Evolutionary conservation across 331 rosid genomes (phyloP).

Genomic region (Spiraea crenata): DNA sequence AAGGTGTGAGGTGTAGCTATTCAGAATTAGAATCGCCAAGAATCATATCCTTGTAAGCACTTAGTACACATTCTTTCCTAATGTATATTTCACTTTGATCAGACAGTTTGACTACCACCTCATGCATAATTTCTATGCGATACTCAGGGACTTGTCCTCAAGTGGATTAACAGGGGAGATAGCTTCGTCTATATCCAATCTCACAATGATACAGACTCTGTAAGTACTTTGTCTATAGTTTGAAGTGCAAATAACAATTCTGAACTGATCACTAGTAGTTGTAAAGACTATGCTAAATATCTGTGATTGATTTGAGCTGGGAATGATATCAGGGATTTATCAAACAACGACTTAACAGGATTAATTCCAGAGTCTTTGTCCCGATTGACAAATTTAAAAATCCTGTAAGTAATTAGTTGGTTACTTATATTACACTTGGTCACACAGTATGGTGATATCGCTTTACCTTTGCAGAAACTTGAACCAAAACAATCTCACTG

Average conservation of each 20-base stretch:
- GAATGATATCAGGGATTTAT: constrained; percentile 25
- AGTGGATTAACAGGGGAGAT: constrained; percentile 27
- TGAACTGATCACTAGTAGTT: too few species aligned
- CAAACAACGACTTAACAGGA: constrained; percentile 29
- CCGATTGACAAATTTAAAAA: constrained; percentile 17
- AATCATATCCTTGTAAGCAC: constrained; percentile 21
- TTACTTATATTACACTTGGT: background rate
- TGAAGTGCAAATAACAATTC: background rate
- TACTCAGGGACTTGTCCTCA: constrained; percentile 23
- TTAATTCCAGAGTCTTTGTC: constrained; percentile 25
- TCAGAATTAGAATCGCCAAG: background rate
- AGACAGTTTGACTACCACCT: too few species aligned
- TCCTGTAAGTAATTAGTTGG: constrained; percentile 18
- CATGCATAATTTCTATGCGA: too few species aligned
- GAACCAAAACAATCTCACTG: constrained; percentile 23
- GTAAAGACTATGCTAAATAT: too few species aligned
- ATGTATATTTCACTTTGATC: too few species aligned
- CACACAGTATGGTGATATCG: background rate
- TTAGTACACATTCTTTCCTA: background rate
- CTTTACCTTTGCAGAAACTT: constrained; percentile 23
- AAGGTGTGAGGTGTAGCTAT: constrained; percentile 22
- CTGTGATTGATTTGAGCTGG: background rate
- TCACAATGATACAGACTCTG: constrained; percentile 20
- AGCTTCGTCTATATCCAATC: constrained; percentile 16
- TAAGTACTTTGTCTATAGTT: too few species aligned